Conservation (phyloP, 1,284 basidiomycete species). For the Pseudozyma sp. region DNA sequence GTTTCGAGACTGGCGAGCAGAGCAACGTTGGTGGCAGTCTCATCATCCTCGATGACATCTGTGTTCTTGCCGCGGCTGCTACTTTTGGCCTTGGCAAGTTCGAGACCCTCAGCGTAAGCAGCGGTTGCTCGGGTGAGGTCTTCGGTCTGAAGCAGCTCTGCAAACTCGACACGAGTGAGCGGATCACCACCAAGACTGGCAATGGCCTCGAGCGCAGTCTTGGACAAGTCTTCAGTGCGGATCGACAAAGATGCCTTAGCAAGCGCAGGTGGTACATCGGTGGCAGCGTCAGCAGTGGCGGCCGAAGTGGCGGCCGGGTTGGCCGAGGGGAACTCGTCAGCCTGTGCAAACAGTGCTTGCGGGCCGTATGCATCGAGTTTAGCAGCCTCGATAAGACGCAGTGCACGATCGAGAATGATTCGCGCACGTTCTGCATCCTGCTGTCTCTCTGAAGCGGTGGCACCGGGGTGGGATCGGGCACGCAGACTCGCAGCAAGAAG, state of each 20-base stretch:
- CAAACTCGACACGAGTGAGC: constrained; percentile 57
- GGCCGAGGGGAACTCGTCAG: constrained; percentile 37
- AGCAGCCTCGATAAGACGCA: constrained; percentile 59
- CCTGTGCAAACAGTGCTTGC: constrained; percentile 23
- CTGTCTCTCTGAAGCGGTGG: constrained; percentile 45
- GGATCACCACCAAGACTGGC: constrained; percentile 54
- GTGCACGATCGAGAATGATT: constrained; percentile 59
- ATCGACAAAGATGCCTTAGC: constrained; percentile 46
- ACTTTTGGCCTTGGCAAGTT: constrained; percentile 26
- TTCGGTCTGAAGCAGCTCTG: constrained; percentile 57
- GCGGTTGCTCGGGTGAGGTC: constrained; percentile 48
- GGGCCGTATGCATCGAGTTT: constrained; percentile 40
- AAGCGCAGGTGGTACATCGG: constrained; percentile 39
- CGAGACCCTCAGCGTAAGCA: constrained; percentile 48
- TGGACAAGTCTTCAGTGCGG: constrained; percentile 49
- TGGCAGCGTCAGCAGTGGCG: constrained; percentile 27
- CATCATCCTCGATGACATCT: constrained; percentile 23
- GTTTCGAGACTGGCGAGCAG: constrained; percentile 50
- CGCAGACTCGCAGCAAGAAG: constrained; percentile 60
- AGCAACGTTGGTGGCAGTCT: constrained; percentile 28
- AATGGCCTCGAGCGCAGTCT: constrained; percentile 49
- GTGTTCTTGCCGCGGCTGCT: constrained; percentile 6
- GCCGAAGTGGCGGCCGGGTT: constrained; percentile 15
- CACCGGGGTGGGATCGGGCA: constrained; percentile 58
- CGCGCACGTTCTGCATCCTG: constrained; percentile 56